A percentile compares a stretch with the other conserved stretches of the same genome.
Conservation (phyloP, 305 asterid genomes). For the Fraxinus paxiana region DNA sequence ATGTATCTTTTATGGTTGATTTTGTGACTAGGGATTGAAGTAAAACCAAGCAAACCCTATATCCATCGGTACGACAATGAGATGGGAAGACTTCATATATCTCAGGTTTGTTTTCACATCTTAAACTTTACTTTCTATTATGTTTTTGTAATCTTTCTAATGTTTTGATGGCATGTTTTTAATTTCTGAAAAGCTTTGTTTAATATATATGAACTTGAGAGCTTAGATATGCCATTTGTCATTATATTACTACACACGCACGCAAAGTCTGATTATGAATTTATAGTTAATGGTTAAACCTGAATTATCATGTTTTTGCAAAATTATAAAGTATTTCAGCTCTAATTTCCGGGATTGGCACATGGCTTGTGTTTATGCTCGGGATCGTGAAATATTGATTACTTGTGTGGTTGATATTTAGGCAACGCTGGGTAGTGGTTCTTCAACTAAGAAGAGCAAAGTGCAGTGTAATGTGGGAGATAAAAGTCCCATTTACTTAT, state of each 20-base stretch:
- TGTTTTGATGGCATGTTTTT: neutral
- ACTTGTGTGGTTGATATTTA: conserved; percentile 28
- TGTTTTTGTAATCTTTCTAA: neutral
- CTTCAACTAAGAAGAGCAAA: conserved; percentile 53
- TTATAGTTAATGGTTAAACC: neutral
- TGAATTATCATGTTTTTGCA: neutral
- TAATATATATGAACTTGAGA: neutral
- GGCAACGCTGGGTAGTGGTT: conserved; percentile 75
- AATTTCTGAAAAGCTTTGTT: neutral
- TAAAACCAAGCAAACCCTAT: conserved; percentile 62
- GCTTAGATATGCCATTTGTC: neutral
- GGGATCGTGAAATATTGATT: neutral
- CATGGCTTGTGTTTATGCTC: neutral
- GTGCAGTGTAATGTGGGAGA: conserved; percentile 78
- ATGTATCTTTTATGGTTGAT: neutral
- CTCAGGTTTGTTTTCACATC: conserved; percentile 50
- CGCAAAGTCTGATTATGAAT: neutral
- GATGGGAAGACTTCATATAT: conserved; percentile 67
- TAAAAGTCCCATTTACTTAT: conserved; percentile 62
- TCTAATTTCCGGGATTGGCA: neutral
- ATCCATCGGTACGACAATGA: conserved; percentile 37
- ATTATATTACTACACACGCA: neutral
- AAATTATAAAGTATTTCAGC: conserved; percentile 1
- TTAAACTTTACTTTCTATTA: no score
- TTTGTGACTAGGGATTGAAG: conserved; percentile 60